phyloP scores from a whole-genome alignment of 108 stramenopile species.

The Aurantiochytrium sp. region DNA sequence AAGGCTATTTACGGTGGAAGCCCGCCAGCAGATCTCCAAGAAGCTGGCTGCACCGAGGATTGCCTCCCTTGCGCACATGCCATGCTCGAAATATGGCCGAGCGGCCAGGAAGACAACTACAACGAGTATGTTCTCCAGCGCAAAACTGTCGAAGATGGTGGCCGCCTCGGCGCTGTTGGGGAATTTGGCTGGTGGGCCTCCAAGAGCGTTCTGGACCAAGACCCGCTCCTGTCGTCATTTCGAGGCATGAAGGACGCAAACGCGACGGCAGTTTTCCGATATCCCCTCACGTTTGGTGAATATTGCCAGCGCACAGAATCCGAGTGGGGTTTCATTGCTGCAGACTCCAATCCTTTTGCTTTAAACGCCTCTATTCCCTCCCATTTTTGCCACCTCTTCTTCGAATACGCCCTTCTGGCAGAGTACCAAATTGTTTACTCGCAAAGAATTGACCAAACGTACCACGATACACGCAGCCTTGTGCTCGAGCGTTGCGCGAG shows the following conservation, averaged over 20 bases:
- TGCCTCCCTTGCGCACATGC: constrained; percentile 2
- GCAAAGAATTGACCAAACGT: neutral
- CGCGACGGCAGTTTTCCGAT: neutral
- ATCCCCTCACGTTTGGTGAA: neutral
- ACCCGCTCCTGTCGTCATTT: neutral
- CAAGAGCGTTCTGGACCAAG: neutral
- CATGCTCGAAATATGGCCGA: neutral
- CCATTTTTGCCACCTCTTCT: constrained; percentile 9
- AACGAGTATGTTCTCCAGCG: neutral
- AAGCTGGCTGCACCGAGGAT: neutral
- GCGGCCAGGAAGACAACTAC: neutral
- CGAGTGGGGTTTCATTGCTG: neutral
- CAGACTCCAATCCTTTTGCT: neutral
- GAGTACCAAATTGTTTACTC: neutral
- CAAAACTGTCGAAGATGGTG: constrained; percentile 2
- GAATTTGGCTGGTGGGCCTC: constrained; percentile 1
- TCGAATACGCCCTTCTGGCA: neutral
- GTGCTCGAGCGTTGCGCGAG: neutral
- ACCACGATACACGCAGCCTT: neutral
- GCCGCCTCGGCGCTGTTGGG: neutral
- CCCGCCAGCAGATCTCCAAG: neutral
- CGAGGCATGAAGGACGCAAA: neutral
- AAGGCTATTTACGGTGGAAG: neutral
- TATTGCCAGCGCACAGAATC: neutral
- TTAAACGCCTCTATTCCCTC: neutral